Evolutionary conservation across 1,139 yeast genomes (phyloP).

Genomic region (Arxiozyma telluris): DNA sequence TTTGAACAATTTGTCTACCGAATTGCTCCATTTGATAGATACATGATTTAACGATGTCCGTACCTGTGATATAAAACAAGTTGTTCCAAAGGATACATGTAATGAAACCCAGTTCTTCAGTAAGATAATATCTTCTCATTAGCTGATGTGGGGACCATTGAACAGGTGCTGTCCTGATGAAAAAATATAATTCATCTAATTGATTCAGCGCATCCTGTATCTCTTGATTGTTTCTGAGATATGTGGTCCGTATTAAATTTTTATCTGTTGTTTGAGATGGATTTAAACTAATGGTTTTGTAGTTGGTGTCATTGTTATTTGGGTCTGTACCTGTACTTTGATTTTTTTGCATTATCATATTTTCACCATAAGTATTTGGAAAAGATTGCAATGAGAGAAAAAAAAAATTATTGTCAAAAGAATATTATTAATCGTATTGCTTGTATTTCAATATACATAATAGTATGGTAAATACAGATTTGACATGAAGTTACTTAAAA

Average conservation of each 20-base stretch:
- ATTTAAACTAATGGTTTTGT: no score
- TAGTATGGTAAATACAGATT: no score
- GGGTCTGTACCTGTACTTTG: no score
- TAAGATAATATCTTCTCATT: constrained; percentile 72
- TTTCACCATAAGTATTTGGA: not conserved
- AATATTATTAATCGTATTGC: no score
- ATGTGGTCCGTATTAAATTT: not conserved
- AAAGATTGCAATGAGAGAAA: no score
- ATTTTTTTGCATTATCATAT: not conserved
- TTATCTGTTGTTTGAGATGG: not conserved
- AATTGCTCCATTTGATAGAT: constrained; percentile 83
- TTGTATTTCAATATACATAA: no score
- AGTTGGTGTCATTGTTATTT: no score
- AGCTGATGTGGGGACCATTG: constrained; percentile 87
- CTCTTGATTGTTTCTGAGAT: not conserved
- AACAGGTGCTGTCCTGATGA: constrained; percentile 88
- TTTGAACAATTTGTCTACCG: constrained; percentile 73
- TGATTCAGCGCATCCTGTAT: not conserved
- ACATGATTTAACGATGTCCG: constrained; percentile 87
- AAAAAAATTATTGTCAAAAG: no score
- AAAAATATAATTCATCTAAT: constrained; percentile 71
- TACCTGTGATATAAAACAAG: constrained; percentile 83
- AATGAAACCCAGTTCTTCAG: constrained; percentile 82
- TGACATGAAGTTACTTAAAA: no score
- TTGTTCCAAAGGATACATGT: constrained; percentile 91